These are phyloP conservation scores for Aspergillus tanneri DNA, from an alignment of 2,329 filamentous ascomycete species.

Conservation along the genomic window DNA sequence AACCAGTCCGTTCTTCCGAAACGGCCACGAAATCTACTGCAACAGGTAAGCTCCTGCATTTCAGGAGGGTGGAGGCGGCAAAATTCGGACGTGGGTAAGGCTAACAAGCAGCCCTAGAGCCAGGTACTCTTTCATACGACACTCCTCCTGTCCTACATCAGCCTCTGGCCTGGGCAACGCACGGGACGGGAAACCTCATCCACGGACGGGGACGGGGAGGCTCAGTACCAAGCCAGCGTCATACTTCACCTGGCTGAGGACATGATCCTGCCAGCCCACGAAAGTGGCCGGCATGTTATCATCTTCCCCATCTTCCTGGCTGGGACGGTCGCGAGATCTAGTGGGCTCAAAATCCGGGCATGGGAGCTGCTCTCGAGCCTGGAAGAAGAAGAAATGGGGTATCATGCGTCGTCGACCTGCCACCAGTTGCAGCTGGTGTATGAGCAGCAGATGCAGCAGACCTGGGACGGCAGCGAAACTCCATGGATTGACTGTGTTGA, in stretches of 20 bases:
- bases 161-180: conserved; percentile 53
- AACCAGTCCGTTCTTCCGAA: conserved; percentile 38
- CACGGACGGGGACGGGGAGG: conserved; percentile 45
- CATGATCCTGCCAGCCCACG: conserved; percentile 38
- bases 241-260: conserved; percentile 48
- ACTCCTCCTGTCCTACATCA: conserved; percentile 55
- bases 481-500: conserved; percentile 53
- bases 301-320: conserved; percentile 58
- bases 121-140: conserved; percentile 51
- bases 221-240: conserved; percentile 45
- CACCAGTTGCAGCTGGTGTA: conserved; percentile 50
- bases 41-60: conserved; percentile 50
- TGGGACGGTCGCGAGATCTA: conserved; percentile 44
- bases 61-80: background rate
- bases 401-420: conserved; percentile 48
- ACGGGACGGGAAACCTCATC: conserved; percentile 39
- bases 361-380: conserved; percentile 51
- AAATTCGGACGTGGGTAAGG: background rate
- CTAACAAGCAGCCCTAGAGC: conserved; percentile 7
- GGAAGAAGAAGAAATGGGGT: conserved; percentile 50
- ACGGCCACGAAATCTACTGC: conserved; percentile 40
- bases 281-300: conserved; percentile 47
- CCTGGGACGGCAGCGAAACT: conserved; percentile 40
- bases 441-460: conserved; percentile 47
- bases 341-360: conserved; percentile 47